phyloP scores from a whole-genome alignment of 495 filamentous ascomycete genomes.

The Penicillium maclennaniae region DNA sequence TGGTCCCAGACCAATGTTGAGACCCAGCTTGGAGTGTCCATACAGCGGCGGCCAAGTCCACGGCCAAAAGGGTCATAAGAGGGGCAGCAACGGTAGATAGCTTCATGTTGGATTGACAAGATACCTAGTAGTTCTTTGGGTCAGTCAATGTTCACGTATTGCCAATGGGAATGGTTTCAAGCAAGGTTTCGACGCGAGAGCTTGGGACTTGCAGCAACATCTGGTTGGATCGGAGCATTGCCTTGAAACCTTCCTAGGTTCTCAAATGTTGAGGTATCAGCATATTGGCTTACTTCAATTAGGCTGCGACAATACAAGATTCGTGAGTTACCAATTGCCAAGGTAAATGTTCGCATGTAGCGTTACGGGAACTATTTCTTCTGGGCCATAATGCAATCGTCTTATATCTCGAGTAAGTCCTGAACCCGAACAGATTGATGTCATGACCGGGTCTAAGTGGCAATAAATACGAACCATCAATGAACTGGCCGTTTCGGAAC shows the following conservation, averaged over 20 bases:
- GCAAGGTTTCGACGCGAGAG: no score
- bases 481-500: neutral
- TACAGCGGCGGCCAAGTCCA: neutral
- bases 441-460: neutral
- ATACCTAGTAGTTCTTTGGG: no score
- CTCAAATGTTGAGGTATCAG: neutral
- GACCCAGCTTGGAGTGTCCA: constrained; percentile 6
- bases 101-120: no score
- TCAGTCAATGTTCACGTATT: neutral
- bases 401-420: neutral
- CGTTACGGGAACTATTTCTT: neutral
- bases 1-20: constrained; percentile 1
- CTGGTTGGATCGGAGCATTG: no score
- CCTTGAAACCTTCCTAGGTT: neutral
- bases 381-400: neutral
- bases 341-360: no score
- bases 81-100: no score
- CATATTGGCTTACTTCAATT: neutral
- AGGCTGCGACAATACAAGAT: neutral
- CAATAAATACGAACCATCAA: neutral
- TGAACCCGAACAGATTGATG: neutral
- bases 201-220: no score
- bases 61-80: neutral
- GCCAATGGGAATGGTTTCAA: no score
- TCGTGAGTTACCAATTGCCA: neutral